Evolutionary conservation across 2,329 filamentous ascomycete species (phyloP), one percentile per base, ranked within the genome.

Genomic region (Colletotrichum caudatum): DNA sequence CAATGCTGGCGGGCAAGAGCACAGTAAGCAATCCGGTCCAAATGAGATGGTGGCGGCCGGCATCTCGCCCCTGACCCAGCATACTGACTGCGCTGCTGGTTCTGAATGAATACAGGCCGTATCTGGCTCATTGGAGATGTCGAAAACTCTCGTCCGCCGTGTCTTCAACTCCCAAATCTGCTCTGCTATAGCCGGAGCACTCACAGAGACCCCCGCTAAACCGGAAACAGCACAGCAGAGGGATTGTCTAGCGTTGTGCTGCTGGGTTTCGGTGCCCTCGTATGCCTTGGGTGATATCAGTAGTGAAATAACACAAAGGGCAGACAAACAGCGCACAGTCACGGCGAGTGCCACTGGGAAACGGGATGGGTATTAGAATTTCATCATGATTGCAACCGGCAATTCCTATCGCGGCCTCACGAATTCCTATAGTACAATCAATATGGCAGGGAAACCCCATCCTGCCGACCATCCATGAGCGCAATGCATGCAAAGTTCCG

Each of bases 361-460:
- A 69, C 46, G n/a, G 56, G n/a, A 46, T 64, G 54, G 53, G 59
- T 54, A 69, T 71, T 69, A 71, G 54, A 69, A 69, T 69, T 71
- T 60, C 16, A 41, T 71, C 65, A 69, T 71, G 65, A 71, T 60
- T 71, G 69, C 65, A 69, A 69, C 29, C n/a, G 69, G 65, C 60
- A 54, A 53, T 68, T 71, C 69, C 69, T 29, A 60, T 57, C 64
- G 59, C 54, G 46, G 69, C 69, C 65, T 71, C 69, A 71, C 69
- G 69, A 71, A 64, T 56, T 71, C 69, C 65, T 71, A 71, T 71
- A 71, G 58, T 71, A 71, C 69, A 71, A 64, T 65, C 69, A 71
- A 59, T 69, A 64, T 41, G 69, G 69, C 69, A 71, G 69, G 69
- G 59, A 64, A 71, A 69, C 65, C 68, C 59, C 65, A 64, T 71